A percentile compares a stretch with the other conserved stretches of the same genome.
Evolutionary conservation across 495 filamentous ascomycete genomes (phyloP).

Genomic region (Penicilliopsis zonata): DNA sequence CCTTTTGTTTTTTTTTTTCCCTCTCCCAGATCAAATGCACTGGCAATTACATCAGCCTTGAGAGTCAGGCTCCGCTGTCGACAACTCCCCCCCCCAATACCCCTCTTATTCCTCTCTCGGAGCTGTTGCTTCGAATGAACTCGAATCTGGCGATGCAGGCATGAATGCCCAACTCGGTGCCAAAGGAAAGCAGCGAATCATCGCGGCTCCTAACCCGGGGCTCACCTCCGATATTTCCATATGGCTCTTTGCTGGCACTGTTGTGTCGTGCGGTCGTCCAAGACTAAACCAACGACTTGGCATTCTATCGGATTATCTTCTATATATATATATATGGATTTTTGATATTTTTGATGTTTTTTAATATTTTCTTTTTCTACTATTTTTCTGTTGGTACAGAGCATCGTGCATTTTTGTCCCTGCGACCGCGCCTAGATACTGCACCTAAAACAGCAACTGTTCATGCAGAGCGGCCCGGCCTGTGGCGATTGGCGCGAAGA

Average conservation of each 20-base stretch:
- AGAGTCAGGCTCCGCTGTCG: no score
- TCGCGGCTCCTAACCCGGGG: not conserved
- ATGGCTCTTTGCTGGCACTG: constrained; percentile 11
- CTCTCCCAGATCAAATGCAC: no score
- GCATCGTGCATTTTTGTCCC: no score
- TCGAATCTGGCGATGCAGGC: constrained; percentile 12
- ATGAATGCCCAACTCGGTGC: constrained; percentile 25
- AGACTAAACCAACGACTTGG: constrained; percentile 1
- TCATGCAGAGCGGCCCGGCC: constrained; percentile 29
- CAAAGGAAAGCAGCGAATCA: constrained; percentile 21
- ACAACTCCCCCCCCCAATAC: no score
- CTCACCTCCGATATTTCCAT: not conserved
- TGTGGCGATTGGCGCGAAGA: constrained; percentile 9
- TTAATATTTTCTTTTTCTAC: not conserved
- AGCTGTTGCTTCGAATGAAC: constrained; percentile 2
- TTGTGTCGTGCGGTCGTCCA: constrained; percentile 8
- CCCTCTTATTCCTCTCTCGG: constrained; percentile 11
- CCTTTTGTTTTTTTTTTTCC: no score
- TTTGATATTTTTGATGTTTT: no score
- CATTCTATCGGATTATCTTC: no score
- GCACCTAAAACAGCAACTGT: constrained; percentile 6
- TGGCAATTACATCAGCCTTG: no score
- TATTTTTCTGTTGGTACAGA: not conserved
- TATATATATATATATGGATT: no score
- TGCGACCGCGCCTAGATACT: no score